phyloP scores from a whole-genome alignment of 129 eudicot species.

The Flaveria ramosissima region DNA sequence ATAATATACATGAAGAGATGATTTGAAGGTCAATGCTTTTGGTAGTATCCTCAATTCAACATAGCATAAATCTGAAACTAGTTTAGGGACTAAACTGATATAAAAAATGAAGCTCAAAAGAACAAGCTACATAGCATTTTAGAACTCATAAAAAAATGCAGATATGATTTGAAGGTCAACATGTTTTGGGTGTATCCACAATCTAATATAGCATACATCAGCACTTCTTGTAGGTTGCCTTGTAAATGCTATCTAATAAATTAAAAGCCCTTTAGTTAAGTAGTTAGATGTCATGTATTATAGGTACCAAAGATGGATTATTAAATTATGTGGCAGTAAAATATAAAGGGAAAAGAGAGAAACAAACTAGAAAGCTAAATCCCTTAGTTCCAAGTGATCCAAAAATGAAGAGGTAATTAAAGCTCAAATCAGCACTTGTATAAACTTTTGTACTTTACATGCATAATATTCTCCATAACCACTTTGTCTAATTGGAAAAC shows the following conservation, averaged over 20 bases:
- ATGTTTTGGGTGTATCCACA: no score
- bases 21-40: no score
- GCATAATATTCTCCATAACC: background rate
- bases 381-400: background rate
- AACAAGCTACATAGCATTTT: no score
- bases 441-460: background rate
- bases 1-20: no score
- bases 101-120: no score
- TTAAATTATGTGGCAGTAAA: background rate
- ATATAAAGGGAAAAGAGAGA: background rate
- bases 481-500: background rate
- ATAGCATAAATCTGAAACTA: no score
- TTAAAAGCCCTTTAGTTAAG: background rate
- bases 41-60: no score
- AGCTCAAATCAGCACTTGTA: background rate
- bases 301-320: background rate
- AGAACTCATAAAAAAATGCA: no score
- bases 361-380: background rate
- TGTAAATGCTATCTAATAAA: background rate
- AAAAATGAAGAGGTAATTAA: background rate
- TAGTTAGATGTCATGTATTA: background rate
- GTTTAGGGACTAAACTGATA: no score
- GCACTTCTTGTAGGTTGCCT: background rate
- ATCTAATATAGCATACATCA: no score
- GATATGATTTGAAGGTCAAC: no score